phyloP scores from a whole-genome alignment of 2,329 filamentous ascomycete genomes.

The Dactylella cylindrospora region DNA sequence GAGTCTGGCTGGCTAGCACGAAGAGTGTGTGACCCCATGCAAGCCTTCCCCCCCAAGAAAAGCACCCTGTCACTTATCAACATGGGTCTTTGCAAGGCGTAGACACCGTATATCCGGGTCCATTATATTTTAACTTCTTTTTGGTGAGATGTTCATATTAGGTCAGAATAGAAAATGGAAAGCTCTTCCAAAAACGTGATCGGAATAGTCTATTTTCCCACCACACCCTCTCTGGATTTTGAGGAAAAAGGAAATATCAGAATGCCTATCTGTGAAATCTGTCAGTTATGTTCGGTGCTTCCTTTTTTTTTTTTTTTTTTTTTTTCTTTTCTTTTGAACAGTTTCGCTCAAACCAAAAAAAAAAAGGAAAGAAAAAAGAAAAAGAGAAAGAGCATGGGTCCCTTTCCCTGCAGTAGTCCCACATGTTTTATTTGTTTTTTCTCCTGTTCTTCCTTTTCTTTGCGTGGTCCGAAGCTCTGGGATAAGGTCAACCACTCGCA shows the following conservation, averaged over 20 bases:
- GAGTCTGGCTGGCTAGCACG: constrained; percentile 9
- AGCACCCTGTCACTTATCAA: constrained; percentile 28
- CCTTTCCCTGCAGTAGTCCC: too few relatives aligned
- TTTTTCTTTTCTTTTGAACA: constrained; percentile 10
- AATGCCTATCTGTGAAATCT: constrained; percentile 22
- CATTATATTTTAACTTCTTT: constrained; percentile 33
- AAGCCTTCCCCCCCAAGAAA: too few relatives aligned
- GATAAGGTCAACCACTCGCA: constrained; percentile 20
- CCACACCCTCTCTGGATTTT: constrained; percentile 8
- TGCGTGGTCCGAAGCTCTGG: constrained; percentile 25
- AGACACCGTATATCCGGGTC: constrained; percentile 36
- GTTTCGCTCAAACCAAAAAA: constrained; percentile 1
- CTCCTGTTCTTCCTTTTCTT: too few relatives aligned
- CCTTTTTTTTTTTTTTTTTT: constrained; percentile 1
- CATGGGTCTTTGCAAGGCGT: constrained; percentile 39
- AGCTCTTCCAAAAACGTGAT: constrained; percentile 21
- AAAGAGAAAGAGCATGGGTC: constrained; percentile 17
- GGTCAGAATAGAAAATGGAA: constrained; percentile 32
- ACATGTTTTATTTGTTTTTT: too few relatives aligned
- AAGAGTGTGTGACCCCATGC: neutral
- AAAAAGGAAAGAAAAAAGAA: too few relatives aligned
- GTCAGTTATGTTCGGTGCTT: constrained; percentile 42
- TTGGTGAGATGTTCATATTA: constrained; percentile 37
- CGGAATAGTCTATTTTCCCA: constrained; percentile 9
- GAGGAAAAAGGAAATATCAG: neutral